Percentiles rank a stretch among this genome's conserved stretches.
Conservation (phyloP, 2,329 filamentous ascomycete genomes). For the Xylaria sp. region DNA sequence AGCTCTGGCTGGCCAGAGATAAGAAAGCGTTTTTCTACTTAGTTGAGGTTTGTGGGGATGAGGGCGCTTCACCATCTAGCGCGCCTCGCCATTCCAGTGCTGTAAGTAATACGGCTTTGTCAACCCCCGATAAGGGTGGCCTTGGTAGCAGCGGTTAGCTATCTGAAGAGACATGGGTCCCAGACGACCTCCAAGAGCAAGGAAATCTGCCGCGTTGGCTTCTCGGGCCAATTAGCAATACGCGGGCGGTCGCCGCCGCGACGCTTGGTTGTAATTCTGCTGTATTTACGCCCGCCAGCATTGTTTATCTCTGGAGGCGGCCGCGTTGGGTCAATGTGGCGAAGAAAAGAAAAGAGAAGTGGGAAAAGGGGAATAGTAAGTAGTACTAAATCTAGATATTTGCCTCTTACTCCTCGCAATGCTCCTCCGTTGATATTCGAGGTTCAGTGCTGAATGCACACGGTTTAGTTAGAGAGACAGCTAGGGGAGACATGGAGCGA, state of each 20-base stretch:
- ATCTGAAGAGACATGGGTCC: slow-evolving; percentile 6
- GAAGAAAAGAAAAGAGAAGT: background rate
- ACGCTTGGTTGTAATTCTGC: background rate
- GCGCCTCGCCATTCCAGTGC: too few species aligned
- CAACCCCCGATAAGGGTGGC: slow-evolving; percentile 18
- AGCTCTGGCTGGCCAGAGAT: slow-evolving; percentile 22
- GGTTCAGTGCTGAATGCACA: background rate
- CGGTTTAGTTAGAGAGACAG: background rate
- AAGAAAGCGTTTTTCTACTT: slow-evolving; percentile 11
- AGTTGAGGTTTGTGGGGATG: slow-evolving; percentile 5
- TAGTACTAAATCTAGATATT: too few species aligned
- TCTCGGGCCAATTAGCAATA: background rate
- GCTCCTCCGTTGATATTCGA: too few species aligned
- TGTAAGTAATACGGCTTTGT: slow-evolving; percentile 26
- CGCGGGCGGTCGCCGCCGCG: slow-evolving; percentile 17
- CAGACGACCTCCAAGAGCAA: background rate
- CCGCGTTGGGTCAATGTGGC: background rate
- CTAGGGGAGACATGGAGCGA: background rate
- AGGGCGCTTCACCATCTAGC: too few species aligned
- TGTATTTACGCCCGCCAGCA: background rate
- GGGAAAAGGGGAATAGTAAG: too few species aligned
- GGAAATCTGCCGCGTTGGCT: slow-evolving; percentile 6
- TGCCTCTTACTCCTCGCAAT: too few species aligned
- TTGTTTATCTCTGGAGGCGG: background rate
- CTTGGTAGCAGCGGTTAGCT: background rate